Base-by-base conservation (phyloP, 2,329 filamentous ascomycete genomes). In the Alternaria longipes region DNA sequence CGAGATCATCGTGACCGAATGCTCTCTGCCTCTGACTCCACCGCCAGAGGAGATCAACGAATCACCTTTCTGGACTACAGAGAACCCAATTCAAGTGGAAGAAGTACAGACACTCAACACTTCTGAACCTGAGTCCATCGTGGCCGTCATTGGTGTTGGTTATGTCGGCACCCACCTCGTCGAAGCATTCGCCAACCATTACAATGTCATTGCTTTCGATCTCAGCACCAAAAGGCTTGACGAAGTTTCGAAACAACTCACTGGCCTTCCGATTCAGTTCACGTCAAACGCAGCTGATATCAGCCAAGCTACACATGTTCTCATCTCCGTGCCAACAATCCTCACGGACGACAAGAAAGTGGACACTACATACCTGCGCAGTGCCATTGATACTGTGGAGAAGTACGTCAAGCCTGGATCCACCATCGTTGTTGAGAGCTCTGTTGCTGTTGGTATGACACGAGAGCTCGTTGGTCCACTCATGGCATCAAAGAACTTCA, bases 401-500 rank as follows among this genome's bases (percentile, higher is more conserved):
- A 68, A 66, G 14, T 74, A 83, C 41, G 84, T 81, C 5, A 76
- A 80, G 1, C 75, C 72, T 4, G 84, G 84, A 4, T 79, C 81
- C 0, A 82, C 81, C 7, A 80, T 86, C 6, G 82, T 86, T 26
- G 80, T 87, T 26, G 85, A 87, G 65, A 84, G 82, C 60, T 85
- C 83, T 1, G 84, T 87, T 20, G 82, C 84, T 9, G 82, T 87
- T 9, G 85, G 85, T 20, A 86, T 84, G 81, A 86, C 85, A 0
- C 79, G 85, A 16, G 64, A 80, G 40, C 78, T 86, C 5, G 80
- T 86, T 18, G 82, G 80, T 0, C 81, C 83, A 8, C 70, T 86
- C 18, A 82, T 81, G 20, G 34, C 32, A 8, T 56, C 60, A 4
- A 53, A 50, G 75, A 24, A 77, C 74, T 28, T 66, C 26, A 46